Base-by-base conservation (phyloP, 257 asterid genomes). In the Nicotiana tomentosiformis region DNA sequence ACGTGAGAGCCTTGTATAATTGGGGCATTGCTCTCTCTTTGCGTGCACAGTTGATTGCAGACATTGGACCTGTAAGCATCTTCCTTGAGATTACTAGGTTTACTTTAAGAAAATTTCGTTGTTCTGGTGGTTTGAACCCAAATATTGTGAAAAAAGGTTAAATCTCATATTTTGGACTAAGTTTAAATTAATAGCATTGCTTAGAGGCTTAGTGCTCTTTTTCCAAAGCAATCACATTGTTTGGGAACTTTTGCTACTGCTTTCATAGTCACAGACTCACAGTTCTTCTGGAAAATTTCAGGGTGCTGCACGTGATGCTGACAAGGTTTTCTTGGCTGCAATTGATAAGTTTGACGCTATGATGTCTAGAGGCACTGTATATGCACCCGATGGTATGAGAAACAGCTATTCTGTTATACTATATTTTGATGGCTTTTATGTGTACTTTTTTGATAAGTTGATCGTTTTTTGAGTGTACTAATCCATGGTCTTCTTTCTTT, bases 21-120 rank as follows among this genome's bases (percentile, higher is more conserved):
- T 93, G 97, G 99, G 99, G 98, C 35, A 95, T 95, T 74, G 96
- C 99, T 43, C 96, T 95, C 72, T 88, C 93, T 61, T 93, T 93
- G 53, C 96, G 99, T 49, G 97, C 92, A 12, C 99, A 94, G 85
- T 89, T 95, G 90, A 92, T 95, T 87, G 94, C 99, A 69, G 97
- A 95, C 86, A 87, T 91, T 23, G 99, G 98, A 88, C 98, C 99
- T 0, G 99, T 95, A 90, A 91, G 93, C 80, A 67, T 81, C 86
- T 1, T 33, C 82, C 78, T 81, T 58, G 2, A 66, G 18, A 18
- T 46, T 14, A 66, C 65, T 65, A 20, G 57, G 17, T 39, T 70
- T 51, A 76, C n/a, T 33, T 66, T 32, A 10, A 66, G 0, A 2
- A 66, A 33, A 49, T 26, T 76, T 46, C 39, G 26, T 51, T 51